These are phyloP conservation scores for Ophiostoma sp. DNA, from an alignment of 2,329 filamentous ascomycete genomes.

Conservation along the genomic window DNA sequence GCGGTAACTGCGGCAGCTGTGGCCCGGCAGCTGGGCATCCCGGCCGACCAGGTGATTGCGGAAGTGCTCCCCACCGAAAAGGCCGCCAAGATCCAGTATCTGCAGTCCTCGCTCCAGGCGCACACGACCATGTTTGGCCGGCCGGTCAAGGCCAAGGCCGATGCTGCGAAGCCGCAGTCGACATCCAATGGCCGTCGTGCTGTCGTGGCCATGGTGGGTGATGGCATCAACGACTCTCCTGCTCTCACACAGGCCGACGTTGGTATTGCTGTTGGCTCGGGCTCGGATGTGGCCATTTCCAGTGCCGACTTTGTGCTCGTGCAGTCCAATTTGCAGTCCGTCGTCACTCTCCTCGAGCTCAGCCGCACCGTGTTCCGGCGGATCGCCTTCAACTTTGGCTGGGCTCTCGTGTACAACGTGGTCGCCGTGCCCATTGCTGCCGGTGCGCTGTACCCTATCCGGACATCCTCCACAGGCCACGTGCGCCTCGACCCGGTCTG, in stretches of 20 bases:
- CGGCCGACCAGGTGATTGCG: constrained; percentile 68
- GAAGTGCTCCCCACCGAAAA: constrained; percentile 84
- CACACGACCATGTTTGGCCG: constrained; percentile 24
- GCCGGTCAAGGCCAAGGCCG: not conserved
- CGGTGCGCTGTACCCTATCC: constrained; percentile 64
- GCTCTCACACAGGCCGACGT: constrained; percentile 76
- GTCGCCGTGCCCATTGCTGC: constrained; percentile 75
- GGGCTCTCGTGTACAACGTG: constrained; percentile 79
- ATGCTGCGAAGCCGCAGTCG: no score
- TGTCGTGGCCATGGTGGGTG: constrained; percentile 75
- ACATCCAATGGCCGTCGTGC: constrained; percentile 37
- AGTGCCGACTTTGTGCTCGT: constrained; percentile 79
- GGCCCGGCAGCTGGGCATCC: constrained; percentile 69
- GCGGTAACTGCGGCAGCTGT: constrained; percentile 76
- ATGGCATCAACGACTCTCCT: constrained; percentile 85
- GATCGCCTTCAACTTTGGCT: constrained; percentile 79
- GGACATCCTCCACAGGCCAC: constrained; percentile 46
- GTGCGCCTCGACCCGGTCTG: constrained; percentile 70
- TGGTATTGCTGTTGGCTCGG: constrained; percentile 76
- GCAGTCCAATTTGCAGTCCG: constrained; percentile 57
- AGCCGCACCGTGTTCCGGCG: constrained; percentile 67
- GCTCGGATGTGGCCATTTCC: constrained; percentile 77
- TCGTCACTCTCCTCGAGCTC: constrained; percentile 69
- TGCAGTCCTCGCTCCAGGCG: constrained; percentile 50
- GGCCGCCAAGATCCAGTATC: constrained; percentile 61